Evolutionary conservation across 768 basidiomycete species (phyloP), one percentile per base, ranked within the genome.

Genomic region (Leucocoprinus leucothites): DNA sequence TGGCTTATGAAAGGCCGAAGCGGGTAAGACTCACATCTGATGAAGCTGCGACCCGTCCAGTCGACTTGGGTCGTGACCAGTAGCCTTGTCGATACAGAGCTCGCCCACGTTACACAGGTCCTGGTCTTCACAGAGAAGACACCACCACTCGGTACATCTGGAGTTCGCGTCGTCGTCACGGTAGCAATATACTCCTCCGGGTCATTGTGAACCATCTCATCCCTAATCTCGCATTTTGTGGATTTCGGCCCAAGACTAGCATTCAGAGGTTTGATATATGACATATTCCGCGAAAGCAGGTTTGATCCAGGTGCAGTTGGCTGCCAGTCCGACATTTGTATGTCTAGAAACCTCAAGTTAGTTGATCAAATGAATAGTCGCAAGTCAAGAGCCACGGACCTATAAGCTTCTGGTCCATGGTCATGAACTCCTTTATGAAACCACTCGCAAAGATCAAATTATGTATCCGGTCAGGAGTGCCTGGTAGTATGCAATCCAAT

Each of bases 1-100:
- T 24, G 41, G 6, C 35, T 35, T 14, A 18, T 31, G 6, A 38
- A 28, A 43, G 1, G 34, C 2, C 45, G 24, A 58, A 11, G 43
- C 9, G 22, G 41, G n/a, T 8, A 9, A 28, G 31, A 57, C 65
- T 28, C 26, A 94, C 94, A 89, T 72, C 91, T 96, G 70, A 99
- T 94, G 72, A 98, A 98, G 71, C 92, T 95, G 62, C 94, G 81
- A 42, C 95, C 95, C 0, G 91, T 92, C 94, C 96, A 99, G 57
- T 98, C 95, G 1, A 98, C 91, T 59, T 89, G 83, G 3, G 90
- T 93, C 40, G 92, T 94, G 3, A 98, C 91, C 9, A 94, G 60
- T 13, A 99, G 84, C 56, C 80, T 84, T 5, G 89, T 89, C 21
- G 86, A 81, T 49, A 88, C 79, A 3, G 80, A 73, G 49, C 88